These are phyloP conservation scores for Heterobasidion irregulare DNA, from an alignment of 1,284 basidiomycete species.

Conservation along the genomic window DNA sequence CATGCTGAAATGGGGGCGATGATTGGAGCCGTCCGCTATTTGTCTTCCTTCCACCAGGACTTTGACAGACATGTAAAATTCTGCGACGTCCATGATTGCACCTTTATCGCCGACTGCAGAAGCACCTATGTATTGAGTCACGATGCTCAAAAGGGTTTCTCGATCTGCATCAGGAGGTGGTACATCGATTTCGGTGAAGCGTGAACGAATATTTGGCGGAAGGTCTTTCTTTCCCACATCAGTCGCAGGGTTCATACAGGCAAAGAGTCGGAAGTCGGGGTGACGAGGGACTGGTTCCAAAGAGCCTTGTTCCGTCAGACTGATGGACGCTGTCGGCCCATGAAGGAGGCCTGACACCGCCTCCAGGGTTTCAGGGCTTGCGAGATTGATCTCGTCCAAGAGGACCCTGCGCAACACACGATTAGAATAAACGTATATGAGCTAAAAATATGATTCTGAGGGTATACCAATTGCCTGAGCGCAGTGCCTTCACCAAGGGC, in stretches of 20 bases:
- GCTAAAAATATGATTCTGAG: background rate
- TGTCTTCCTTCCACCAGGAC: constrained; percentile 71
- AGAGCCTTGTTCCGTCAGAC: constrained; percentile 91
- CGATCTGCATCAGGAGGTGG: constrained; percentile 88
- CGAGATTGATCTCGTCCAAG: constrained; percentile 95
- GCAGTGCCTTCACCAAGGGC: constrained; percentile 88
- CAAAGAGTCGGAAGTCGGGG: constrained; percentile 93
- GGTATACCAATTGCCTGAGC: constrained; percentile 80
- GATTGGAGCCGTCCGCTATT: constrained; percentile 92
- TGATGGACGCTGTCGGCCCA: constrained; percentile 82
- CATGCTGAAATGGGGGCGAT: constrained; percentile 96
- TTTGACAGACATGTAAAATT: constrained; percentile 86
- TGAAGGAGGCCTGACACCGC: constrained; percentile 85
- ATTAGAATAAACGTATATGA: background rate
- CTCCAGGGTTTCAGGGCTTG: constrained; percentile 92
- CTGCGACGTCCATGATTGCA: constrained; percentile 87
- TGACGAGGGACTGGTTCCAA: constrained; percentile 88
- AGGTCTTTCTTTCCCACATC: constrained; percentile 99
- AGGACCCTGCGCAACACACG: constrained; percentile 59
- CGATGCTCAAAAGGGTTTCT: constrained; percentile 85
- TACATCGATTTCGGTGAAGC: constrained; percentile 96
- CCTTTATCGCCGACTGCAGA: constrained; percentile 80
- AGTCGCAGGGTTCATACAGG: constrained; percentile 99
- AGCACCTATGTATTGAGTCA: constrained; percentile 86
- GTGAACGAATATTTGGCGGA: constrained; percentile 80